Evolutionary conservation across 495 filamentous ascomycete genomes (phyloP).

Genomic region (Jackrogersella multiformis): DNA sequence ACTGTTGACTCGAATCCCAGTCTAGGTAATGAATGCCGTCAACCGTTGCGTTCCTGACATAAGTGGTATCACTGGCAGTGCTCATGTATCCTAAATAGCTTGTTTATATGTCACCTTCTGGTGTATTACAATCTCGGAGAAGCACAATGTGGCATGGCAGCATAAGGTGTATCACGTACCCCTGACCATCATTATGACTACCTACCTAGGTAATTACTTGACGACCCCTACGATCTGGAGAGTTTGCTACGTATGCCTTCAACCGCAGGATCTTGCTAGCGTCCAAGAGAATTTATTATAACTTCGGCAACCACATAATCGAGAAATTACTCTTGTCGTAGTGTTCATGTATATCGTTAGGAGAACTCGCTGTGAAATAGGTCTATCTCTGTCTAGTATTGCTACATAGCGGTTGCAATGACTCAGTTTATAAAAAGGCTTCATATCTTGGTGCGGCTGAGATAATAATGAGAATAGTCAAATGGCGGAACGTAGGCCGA

Average conservation of each 20-base stretch:
- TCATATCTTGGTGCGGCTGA: neutral
- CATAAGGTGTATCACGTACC: neutral
- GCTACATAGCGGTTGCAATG: neutral
- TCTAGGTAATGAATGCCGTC: neutral
- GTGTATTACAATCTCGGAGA: neutral
- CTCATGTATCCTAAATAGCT: neutral
- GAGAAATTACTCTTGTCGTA: neutral
- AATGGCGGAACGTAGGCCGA: neutral
- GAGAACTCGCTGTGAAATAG: too few relatives aligned
- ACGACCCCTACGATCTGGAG: neutral
- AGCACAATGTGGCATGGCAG: neutral
- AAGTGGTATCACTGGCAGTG: conserved; percentile 1
- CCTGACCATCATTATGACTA: neutral
- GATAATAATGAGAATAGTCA: neutral
- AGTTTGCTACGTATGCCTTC: neutral
- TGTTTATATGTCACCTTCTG: neutral
- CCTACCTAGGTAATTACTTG: neutral
- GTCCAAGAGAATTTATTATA: neutral
- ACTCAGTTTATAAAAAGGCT: too few relatives aligned
- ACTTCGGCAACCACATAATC: neutral
- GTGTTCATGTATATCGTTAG: neutral
- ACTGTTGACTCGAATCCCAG: neutral
- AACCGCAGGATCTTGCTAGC: neutral
- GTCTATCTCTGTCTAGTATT: too few relatives aligned
- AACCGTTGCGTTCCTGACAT: conserved; percentile 10